phyloP scores from a whole-genome alignment of 2,329 filamentous ascomycete genomes.

The Verticillium dahliae region DNA sequence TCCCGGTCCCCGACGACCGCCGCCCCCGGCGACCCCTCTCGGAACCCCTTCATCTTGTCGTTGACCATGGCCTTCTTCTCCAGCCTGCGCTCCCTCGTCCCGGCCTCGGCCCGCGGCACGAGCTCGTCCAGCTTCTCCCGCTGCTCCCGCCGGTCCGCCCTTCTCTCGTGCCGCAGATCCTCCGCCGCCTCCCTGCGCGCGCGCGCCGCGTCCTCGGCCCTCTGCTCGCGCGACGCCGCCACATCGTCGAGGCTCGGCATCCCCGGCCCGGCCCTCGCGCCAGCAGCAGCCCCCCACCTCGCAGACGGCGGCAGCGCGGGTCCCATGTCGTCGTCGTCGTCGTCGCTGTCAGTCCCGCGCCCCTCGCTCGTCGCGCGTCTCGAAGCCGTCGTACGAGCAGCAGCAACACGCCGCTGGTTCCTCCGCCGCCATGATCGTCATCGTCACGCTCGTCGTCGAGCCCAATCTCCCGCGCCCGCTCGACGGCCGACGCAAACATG shows the following conservation, averaged over 20 bases:
- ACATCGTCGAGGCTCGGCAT: conserved; percentile 73
- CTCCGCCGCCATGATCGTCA: too few species aligned
- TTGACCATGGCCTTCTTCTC: conserved; percentile 77
- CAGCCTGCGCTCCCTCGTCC: conserved; percentile 73
- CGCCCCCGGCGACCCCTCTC: conserved; percentile 57
- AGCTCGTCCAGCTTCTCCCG: conserved; percentile 75
- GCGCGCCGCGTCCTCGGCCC: conserved; percentile 40
- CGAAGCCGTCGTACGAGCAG: too few species aligned
- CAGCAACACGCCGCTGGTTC: too few species aligned
- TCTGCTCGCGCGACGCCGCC: conserved; percentile 46
- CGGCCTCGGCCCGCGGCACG: conserved; percentile 73
- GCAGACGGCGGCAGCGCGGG: conserved; percentile 27
- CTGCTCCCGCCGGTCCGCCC: conserved; percentile 57
- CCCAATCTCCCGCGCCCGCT: conserved; percentile 15
- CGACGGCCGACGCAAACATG: conserved; percentile 43
- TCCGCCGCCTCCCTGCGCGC: conserved; percentile 37
- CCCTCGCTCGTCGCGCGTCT: too few species aligned
- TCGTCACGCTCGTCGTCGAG: conserved; percentile 11
- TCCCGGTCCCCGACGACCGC: conserved; percentile 65
- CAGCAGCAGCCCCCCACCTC: conserved; percentile 9
- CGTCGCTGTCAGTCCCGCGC: conserved; percentile 29
- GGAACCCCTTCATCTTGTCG: conserved; percentile 67
- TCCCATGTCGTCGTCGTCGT: conserved; percentile 56
- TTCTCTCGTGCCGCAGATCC: conserved; percentile 55
- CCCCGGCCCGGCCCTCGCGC: conserved; percentile 39